phyloP scores from a whole-genome alignment of 768 basidiomycete species.

The Collybia nuda region DNA sequence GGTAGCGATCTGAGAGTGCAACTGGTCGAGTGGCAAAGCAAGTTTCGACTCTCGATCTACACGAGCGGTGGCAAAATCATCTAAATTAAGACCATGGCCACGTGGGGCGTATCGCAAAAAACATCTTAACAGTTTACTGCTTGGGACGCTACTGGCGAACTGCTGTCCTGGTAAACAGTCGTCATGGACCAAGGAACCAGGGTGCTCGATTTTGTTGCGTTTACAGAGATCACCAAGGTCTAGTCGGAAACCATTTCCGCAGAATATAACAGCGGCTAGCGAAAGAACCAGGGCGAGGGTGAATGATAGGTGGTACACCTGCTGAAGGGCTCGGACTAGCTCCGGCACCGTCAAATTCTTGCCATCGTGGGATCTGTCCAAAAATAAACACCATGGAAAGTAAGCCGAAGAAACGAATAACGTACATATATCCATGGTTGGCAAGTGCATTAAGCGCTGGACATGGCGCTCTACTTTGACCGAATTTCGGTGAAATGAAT shows the following conservation, averaged over 20 bases:
- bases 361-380: slow-evolving; percentile 52
- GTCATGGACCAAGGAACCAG: slow-evolving; percentile 57
- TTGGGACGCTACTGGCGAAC: slow-evolving; percentile 43
- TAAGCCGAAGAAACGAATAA: slow-evolving; percentile 7
- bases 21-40: slow-evolving; percentile 34
- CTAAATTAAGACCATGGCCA: slow-evolving; percentile 32
- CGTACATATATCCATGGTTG: slow-evolving; percentile 75
- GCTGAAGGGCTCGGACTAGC: slow-evolving; percentile 40
- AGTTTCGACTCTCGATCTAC: slow-evolving; percentile 50
- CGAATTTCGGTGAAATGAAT: no score
- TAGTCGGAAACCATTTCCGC: slow-evolving; percentile 37
- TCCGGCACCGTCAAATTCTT: slow-evolving; percentile 41
- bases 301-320: slow-evolving; percentile 50
- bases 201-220: slow-evolving; percentile 54
- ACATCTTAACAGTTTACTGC: slow-evolving; percentile 34
- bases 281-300: slow-evolving; percentile 49
- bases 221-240: slow-evolving; percentile 38
- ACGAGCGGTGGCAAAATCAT: slow-evolving; percentile 48
- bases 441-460: slow-evolving; percentile 75
- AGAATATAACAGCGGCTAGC: slow-evolving; percentile 40
- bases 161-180: slow-evolving; percentile 34
- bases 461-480: slow-evolving; percentile 64
- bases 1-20: slow-evolving; percentile 59
- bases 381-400: no score
- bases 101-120: no score